Base-by-base conservation (phyloP, 768 basidiomycete species). In the Rossbeevera mucosa region DNA sequence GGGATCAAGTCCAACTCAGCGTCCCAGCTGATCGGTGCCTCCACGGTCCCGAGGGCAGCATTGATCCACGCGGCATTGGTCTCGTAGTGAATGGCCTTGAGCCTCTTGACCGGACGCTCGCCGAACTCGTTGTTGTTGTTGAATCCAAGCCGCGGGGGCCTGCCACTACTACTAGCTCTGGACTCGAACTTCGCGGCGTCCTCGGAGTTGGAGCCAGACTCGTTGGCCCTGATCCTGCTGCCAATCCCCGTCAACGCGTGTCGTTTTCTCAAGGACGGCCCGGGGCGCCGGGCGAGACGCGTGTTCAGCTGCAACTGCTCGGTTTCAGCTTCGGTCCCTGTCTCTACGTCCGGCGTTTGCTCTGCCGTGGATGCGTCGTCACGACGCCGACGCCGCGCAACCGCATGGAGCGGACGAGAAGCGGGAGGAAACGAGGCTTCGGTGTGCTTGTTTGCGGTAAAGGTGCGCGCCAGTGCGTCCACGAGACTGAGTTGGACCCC, bases 401-500 rank as follows among this genome's bases (percentile, higher is more conserved):
- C 11, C 5, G 21, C 1, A 33, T 30, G 53, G 12, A 49, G 16
- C 11, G 3, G 48, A 52, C n/a, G 48, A 3, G 38, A 3, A 24
- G 14, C 4, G 7, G 41, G 14, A 42, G 13, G 41, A 24, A 13
- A 21, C 8, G 16, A 14, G 0, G 6, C 20, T 0, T 62, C 56
- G 5, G n/a, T 14, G 9, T 63, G 24, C 26, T 21, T 61, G 44
- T 68, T 68, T 3, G 66, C 66, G n/a, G 59, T 20, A 24, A 68
- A 67, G 22, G 66, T 64, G 14, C 38, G 60, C 31, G 58, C 38
- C 14, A 67, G 46, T 28, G 64, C 66, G 26, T 62, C 59, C 25
- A 66, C 60, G 20, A 68, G 43, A 47, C 49, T 62, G 16, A 59
- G 38, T 16, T 11, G 36, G 18, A n/a, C 36, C 36, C 36, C 18